Percentiles rank a stretch among this genome's conserved stretches.
Conservation (phyloP, 2,329 filamentous ascomycete genomes). For the Blumeria graminis region DNA sequence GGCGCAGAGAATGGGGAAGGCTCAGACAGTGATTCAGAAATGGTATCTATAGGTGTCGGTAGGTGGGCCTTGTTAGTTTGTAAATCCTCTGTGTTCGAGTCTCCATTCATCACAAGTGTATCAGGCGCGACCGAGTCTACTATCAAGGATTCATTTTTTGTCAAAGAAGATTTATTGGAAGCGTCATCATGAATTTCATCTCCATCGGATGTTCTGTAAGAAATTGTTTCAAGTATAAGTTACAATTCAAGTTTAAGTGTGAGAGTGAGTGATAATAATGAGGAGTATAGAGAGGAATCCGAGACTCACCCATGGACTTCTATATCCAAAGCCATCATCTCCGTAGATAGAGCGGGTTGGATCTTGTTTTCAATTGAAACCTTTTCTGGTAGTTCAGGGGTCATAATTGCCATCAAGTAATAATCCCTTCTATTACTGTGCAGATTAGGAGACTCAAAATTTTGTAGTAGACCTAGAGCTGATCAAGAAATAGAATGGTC, state of each 20-base stretch:
- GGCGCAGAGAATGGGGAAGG: too few relatives aligned
- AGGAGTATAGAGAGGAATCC: slow-evolving; percentile 6
- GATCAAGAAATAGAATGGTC: too few relatives aligned
- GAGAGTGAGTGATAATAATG: too few relatives aligned
- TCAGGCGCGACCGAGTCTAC: slow-evolving; percentile 4
- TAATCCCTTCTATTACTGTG: too few relatives aligned
- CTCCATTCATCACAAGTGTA: slow-evolving; percentile 7
- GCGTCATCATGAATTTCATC: slow-evolving; percentile 12
- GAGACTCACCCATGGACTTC: slow-evolving; percentile 35
- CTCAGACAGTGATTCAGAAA: too few relatives aligned
- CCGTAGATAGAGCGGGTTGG: slow-evolving; percentile 21
- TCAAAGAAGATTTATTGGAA: slow-evolving; percentile 6
- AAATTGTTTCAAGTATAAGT: slow-evolving; percentile 15
- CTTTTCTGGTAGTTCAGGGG: slow-evolving; percentile 19
- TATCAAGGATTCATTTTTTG: slow-evolving; percentile 3
- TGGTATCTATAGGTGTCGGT: too few relatives aligned
- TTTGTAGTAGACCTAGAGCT: too few relatives aligned
- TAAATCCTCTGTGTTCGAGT: slow-evolving; percentile 10
- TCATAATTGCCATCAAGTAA: slow-evolving; percentile 24
- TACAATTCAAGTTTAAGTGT: not conserved
- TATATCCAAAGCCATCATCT: slow-evolving; percentile 26
- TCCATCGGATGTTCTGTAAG: slow-evolving; percentile 12
- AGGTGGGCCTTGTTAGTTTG: slow-evolving; percentile 9
- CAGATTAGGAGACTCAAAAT: too few relatives aligned
- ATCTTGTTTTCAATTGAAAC: slow-evolving; percentile 22